These are phyloP conservation scores for Leccinum subgranulosum DNA, from an alignment of 768 basidiomycete genomes.

Conservation along the genomic window DNA sequence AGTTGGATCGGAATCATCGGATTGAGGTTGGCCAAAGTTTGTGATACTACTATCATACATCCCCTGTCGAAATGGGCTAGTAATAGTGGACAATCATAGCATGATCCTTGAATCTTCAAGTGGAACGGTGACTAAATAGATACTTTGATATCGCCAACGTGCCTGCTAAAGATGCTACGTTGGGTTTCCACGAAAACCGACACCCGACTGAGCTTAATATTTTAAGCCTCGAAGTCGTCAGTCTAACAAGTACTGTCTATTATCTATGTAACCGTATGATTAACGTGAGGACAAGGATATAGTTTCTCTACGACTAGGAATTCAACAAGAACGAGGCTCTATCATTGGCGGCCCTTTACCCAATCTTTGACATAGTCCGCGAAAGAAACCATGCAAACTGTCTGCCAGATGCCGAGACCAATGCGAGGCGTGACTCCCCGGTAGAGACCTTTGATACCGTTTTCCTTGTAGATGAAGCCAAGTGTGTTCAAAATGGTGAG, in stretches of 20 bases:
- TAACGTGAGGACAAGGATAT: constrained; percentile 18
- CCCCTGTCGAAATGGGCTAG: no score
- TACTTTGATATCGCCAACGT: no score
- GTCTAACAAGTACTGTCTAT: background rate
- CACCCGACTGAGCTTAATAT: background rate
- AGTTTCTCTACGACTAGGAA: constrained; percentile 20
- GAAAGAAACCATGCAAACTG: constrained; percentile 98
- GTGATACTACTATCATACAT: no score
- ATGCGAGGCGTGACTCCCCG: constrained; percentile 97
- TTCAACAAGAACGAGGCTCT: constrained; percentile 1
- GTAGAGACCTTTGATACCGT: constrained; percentile 95
- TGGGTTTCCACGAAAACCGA: no score
- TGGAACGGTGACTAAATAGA: no score
- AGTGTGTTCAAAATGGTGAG: constrained; percentile 90
- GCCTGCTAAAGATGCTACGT: no score
- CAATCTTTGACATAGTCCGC: constrained; percentile 94
- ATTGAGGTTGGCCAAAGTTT: no score
- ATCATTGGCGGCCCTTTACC: constrained; percentile 46
- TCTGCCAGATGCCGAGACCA: constrained; percentile 95
- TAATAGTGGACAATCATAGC: no score
- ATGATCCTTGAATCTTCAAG: no score
- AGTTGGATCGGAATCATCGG: no score
- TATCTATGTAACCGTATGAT: constrained; percentile 11
- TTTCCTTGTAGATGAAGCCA: constrained; percentile 93
- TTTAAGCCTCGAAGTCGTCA: no score